Percentiles rank a stretch among this genome's conserved stretches.
phyloP scores from a whole-genome alignment of 257 asterid species.

The Rehmannia glutinosa region DNA sequence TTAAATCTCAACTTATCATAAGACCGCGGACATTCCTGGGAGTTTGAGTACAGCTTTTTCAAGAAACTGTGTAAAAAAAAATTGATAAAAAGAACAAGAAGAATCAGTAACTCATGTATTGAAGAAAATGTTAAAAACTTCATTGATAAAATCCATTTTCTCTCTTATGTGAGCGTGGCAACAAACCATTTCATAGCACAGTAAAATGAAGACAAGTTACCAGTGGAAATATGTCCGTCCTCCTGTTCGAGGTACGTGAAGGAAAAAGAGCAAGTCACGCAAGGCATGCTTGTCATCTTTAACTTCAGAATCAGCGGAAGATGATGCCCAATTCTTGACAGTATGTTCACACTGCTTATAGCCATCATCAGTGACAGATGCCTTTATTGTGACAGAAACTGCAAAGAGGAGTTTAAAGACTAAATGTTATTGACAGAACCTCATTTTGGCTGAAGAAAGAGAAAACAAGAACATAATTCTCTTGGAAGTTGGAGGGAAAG shows the following conservation, averaged over 20 bases:
- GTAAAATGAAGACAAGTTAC: conserved; percentile 30
- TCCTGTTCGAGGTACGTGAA: conserved; percentile 96
- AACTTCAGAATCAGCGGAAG: conserved; percentile 53
- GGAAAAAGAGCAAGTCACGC: conserved; percentile 89
- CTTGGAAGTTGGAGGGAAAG: not conserved
- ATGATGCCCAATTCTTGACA: conserved; percentile 85
- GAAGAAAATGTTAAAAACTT: not conserved
- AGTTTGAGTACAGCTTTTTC: conserved; percentile 66
- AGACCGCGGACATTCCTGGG: conserved; percentile 89
- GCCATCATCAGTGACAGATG: conserved; percentile 38
- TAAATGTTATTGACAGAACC: not conserved
- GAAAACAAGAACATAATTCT: not conserved
- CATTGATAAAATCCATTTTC: not conserved
- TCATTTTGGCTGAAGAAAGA: conserved; percentile 1
- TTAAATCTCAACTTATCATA: conserved; percentile 85
- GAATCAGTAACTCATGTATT: conserved; percentile 8
- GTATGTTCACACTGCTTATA: conserved; percentile 54
- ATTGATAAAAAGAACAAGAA: not conserved
- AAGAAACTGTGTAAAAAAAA: conserved; percentile 56
- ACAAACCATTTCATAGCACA: not conserved
- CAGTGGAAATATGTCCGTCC: conserved; percentile 92
- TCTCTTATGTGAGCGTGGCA: not conserved
- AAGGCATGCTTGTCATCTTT: conserved; percentile 58
- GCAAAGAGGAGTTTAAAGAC: conserved; percentile 18
- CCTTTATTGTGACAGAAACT: conserved; percentile 37